phyloP scores from a whole-genome alignment of 2,329 filamentous ascomycete genomes.

The Colletotrichum sublineola region DNA sequence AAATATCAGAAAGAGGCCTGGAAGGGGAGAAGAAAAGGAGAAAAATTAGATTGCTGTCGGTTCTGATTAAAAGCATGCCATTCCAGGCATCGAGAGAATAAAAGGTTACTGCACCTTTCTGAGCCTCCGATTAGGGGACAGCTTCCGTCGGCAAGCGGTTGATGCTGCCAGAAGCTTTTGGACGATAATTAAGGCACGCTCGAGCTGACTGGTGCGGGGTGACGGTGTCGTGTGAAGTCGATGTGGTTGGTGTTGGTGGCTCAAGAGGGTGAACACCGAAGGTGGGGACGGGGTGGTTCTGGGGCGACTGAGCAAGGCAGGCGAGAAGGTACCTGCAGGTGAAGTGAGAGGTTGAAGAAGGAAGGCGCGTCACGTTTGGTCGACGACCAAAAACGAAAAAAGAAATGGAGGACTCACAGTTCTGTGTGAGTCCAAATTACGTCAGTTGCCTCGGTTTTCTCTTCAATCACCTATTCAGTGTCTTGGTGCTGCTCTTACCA shows the following conservation, averaged over 20 bases:
- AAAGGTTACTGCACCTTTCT: conserved; percentile 8
- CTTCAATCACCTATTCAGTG: neutral
- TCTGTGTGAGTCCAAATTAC: neutral
- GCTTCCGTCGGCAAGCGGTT: conserved; percentile 13
- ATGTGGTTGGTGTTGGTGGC: conserved; percentile 8
- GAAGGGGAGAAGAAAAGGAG: neutral
- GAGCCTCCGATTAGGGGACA: conserved; percentile 10
- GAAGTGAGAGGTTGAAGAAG: conserved; percentile 10
- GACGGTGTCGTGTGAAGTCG: conserved; percentile 20
- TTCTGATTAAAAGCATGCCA: neutral
- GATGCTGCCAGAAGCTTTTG: conserved; percentile 27
- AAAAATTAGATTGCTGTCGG: neutral
- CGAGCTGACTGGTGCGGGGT: conserved; percentile 27
- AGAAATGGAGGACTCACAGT: neutral
- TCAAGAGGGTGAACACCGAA: conserved; percentile 6
- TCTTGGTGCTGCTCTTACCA: neutral
- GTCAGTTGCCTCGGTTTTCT: neutral
- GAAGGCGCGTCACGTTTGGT: neutral
- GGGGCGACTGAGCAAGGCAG: neutral
- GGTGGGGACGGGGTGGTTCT: neutral
- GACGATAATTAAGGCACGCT: conserved; percentile 11
- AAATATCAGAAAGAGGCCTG: neutral
- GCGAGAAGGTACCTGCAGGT: neutral
- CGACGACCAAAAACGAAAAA: neutral
- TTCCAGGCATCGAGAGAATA: neutral